Conservation (phyloP, 805 yeast genomes). For the Dipodascopsis uninucleata region DNA sequence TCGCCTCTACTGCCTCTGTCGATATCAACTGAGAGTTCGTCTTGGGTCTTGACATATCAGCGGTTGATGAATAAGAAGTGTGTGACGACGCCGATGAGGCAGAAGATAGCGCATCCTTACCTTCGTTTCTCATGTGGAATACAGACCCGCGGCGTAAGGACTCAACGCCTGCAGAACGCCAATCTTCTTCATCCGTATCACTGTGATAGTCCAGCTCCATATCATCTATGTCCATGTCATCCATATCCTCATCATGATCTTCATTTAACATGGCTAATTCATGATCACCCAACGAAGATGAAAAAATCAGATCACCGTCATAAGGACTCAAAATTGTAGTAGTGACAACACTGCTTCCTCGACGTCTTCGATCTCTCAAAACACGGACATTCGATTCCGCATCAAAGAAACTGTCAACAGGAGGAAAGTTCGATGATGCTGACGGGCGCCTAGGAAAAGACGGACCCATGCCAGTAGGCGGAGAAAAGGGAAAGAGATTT, state of each 20-base stretch:
- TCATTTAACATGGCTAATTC: constrained; percentile 12
- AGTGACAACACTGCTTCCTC: constrained; percentile 24
- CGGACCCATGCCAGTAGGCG: constrained; percentile 12
- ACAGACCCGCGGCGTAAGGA: constrained; percentile 43
- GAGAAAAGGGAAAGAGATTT: constrained; percentile 26
- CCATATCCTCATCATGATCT: constrained; percentile 12
- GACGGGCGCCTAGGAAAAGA: not conserved
- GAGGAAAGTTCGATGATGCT: not conserved
- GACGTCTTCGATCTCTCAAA: constrained; percentile 19
- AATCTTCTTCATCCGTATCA: constrained; percentile 96
- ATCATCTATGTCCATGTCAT: constrained; percentile 14
- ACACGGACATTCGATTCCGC: constrained; percentile 15
- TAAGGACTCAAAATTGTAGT: constrained; percentile 25
- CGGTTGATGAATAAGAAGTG: constrained; percentile 14
- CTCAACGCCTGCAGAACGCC: constrained; percentile 87
- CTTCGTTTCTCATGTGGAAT: constrained; percentile 10
- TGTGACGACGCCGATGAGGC: constrained; percentile 17
- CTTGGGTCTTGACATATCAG: constrained; percentile 2
- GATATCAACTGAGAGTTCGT: constrained; percentile 18
- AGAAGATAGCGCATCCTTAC: constrained; percentile 11
- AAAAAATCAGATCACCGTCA: constrained; percentile 25
- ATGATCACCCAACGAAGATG: constrained; percentile 22
- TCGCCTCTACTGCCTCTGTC: constrained; percentile 3
- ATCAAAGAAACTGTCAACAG: constrained; percentile 1
- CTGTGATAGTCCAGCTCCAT: constrained; percentile 30